Evolutionary conservation across 108 stramenopile species (phyloP).

Genomic region (Nannochloropsis gaditana): DNA sequence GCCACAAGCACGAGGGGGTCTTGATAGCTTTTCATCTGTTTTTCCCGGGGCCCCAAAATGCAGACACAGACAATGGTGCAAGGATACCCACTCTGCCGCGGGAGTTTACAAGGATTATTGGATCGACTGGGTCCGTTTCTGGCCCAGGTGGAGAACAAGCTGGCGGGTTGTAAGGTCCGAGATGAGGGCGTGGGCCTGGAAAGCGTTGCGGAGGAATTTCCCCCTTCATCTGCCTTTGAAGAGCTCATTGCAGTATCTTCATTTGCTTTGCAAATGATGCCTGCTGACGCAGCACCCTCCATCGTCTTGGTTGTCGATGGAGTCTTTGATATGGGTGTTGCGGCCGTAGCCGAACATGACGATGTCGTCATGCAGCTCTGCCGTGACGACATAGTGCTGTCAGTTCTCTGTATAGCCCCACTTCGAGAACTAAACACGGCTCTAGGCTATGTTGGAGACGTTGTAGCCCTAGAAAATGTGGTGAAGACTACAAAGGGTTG

Average conservation of each 20-base stretch:
- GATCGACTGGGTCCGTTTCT: not conserved
- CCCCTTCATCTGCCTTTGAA: not conserved
- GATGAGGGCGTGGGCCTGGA: not conserved
- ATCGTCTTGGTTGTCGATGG: not conserved
- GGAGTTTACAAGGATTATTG: not conserved
- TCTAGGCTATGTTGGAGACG: not conserved
- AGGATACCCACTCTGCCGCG: not conserved
- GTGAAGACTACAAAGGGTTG: not conserved
- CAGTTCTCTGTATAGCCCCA: not conserved
- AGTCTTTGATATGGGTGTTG: not conserved
- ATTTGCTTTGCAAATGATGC: not conserved
- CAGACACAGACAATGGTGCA: not conserved
- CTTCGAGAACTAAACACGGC: not conserved
- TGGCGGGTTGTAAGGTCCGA: not conserved
- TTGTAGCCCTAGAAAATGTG: not conserved
- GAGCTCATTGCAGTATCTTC: not conserved
- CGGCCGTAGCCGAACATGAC: conserved; percentile 14
- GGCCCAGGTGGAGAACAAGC: not conserved
- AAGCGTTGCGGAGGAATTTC: not conserved
- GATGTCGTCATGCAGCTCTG: conserved; percentile 1
- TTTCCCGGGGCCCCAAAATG: not conserved
- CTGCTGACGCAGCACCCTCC: not conserved
- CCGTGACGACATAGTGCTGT: conserved; percentile 12
- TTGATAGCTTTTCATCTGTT: too few relatives aligned
- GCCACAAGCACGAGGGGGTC: too few relatives aligned